A percentile compares a stretch with the other conserved stretches of the same genome.
Conservation (phyloP, 75 land plant species). For the Ceratopteris richardii region DNA sequence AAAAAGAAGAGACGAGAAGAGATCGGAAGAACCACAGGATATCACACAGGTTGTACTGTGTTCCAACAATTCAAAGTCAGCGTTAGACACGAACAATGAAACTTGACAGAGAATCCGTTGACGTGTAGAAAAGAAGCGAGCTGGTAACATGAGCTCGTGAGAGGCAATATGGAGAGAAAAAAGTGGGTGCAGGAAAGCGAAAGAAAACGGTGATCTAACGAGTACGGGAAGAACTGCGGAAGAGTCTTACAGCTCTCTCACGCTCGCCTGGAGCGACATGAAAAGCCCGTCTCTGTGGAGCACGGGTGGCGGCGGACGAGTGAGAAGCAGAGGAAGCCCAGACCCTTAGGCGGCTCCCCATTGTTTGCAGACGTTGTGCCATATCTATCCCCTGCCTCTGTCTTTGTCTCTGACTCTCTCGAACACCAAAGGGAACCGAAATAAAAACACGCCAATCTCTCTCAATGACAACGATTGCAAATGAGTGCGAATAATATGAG, state of each 20-base stretch:
- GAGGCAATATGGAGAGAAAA: no score
- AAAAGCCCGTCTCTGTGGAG: constrained; percentile 10
- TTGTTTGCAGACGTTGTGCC: background rate
- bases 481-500: no score
- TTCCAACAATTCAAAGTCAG: background rate
- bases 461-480: no score
- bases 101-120: background rate
- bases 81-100: background rate
- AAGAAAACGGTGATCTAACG: background rate
- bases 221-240: background rate
- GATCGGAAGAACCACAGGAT: background rate
- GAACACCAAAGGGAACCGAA: no score
- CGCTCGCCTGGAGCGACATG: constrained; percentile 44
- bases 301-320: background rate
- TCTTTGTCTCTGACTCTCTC: no score
- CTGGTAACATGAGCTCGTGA: background rate
- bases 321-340: background rate
- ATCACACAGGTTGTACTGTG: background rate
- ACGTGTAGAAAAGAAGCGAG: background rate
- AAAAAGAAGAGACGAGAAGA: no score
- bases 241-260: constrained; percentile 41
- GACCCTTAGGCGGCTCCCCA: background rate
- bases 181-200: no score
- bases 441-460: no score
- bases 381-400: no score